These are phyloP conservation scores for Trapa incisa DNA, from an alignment of 345 rosid genomes.

Conservation along the genomic window DNA sequence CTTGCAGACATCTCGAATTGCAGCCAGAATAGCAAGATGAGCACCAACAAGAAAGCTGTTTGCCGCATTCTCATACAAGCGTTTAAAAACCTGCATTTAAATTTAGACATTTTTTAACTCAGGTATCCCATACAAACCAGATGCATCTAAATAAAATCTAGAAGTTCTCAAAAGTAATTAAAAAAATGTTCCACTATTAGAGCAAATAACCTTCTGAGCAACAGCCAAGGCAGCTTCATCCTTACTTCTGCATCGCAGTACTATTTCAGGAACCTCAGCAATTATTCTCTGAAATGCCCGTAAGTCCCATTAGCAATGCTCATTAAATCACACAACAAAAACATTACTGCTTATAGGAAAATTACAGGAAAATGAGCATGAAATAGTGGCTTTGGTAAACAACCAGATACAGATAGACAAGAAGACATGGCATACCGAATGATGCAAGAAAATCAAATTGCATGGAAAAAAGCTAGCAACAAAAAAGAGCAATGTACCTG, in stretches of 20 bases:
- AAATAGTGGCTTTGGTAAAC: background rate
- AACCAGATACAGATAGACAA: too few species aligned
- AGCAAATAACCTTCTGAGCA: conserved; percentile 58
- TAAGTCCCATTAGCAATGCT: background rate
- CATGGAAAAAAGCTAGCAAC: background rate
- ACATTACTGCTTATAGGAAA: background rate
- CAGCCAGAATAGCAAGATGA: conserved; percentile 74
- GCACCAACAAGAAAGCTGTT: conserved; percentile 62
- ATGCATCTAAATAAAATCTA: background rate
- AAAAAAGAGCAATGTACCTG: conserved; percentile 39
- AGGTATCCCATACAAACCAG: background rate
- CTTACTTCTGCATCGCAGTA: conserved; percentile 80
- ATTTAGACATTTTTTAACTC: background rate
- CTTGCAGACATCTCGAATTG: conserved; percentile 93
- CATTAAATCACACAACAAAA: background rate
- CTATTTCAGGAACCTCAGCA: conserved; percentile 90
- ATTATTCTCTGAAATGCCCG: conserved; percentile 45
- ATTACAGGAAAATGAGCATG: background rate
- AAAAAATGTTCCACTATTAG: background rate
- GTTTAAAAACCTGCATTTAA: conserved; percentile 60
- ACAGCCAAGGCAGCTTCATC: conserved; percentile 98
- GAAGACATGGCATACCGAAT: too few species aligned
- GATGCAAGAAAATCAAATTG: background rate
- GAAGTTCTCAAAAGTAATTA: background rate
- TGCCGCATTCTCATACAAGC: conserved; percentile 76